phyloP scores from a whole-genome alignment of 805 yeast genomes.

The Schizosaccharomyces pombe region DNA sequence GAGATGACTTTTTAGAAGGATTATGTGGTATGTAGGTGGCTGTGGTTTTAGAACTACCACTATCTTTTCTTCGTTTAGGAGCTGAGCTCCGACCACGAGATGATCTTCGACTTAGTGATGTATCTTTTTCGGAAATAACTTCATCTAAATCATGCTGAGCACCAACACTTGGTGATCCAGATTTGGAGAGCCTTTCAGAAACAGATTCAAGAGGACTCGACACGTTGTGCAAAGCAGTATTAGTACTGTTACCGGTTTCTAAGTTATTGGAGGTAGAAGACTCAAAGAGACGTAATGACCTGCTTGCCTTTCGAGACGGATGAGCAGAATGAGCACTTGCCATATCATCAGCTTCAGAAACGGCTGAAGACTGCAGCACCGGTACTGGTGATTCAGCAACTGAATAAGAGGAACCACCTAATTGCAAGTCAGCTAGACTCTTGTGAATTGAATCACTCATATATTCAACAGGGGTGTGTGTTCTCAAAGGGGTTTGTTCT shows the following conservation, averaged over 20 bases:
- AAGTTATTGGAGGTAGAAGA: neutral
- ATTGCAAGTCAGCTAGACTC: neutral
- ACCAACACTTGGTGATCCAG: neutral
- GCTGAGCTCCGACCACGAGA: neutral
- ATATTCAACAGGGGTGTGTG: too few relatives aligned
- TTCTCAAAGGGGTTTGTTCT: too few relatives aligned
- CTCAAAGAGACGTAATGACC: neutral
- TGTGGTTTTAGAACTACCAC: neutral
- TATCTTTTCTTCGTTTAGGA: neutral
- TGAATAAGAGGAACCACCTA: neutral
- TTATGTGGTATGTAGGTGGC: neutral
- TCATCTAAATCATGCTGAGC: neutral
- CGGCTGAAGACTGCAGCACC: neutral
- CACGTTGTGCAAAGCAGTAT: neutral
- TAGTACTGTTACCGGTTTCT: neutral
- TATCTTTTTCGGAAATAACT: neutral
- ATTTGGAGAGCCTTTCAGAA: neutral
- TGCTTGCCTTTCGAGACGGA: neutral
- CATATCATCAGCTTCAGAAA: neutral
- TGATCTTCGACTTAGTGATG: neutral
- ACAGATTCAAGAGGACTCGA: too few relatives aligned
- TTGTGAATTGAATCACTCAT: too few relatives aligned
- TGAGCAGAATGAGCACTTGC: neutral
- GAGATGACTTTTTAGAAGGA: neutral
- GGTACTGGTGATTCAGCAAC: neutral